phyloP scores from a whole-genome alignment of 495 filamentous ascomycete species.

The Xylaria curta region DNA sequence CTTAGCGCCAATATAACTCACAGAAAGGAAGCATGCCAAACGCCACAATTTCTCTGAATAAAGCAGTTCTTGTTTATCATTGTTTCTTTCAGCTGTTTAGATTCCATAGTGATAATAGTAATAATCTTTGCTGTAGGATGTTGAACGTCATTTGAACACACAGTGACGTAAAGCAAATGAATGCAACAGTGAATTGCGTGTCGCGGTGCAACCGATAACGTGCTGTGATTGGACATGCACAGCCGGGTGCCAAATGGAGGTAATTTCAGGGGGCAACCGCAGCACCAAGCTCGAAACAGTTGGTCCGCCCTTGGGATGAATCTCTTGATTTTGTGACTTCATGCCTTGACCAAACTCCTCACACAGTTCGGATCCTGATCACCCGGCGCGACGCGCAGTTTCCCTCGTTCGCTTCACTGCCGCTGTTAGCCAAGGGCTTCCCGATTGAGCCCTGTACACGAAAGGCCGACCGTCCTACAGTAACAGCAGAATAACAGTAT shows the following conservation, averaged over 20 bases:
- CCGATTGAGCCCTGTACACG: background rate
- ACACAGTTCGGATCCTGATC: slow-evolving; percentile 22
- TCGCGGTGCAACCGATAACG: slow-evolving; percentile 9
- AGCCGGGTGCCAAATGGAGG: background rate
- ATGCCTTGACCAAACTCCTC: slow-evolving; percentile 31
- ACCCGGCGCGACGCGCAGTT: slow-evolving; percentile 43
- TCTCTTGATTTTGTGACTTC: slow-evolving; percentile 25
- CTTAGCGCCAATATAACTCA: background rate
- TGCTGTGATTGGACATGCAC: slow-evolving; percentile 17
- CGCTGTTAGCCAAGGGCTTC: background rate
- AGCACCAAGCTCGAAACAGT: slow-evolving; percentile 20
- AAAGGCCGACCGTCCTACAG: background rate
- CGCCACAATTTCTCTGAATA: slow-evolving; percentile 9
- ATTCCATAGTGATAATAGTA: background rate
- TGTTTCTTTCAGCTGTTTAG: background rate
- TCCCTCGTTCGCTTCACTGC: slow-evolving; percentile 33
- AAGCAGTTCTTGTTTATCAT: background rate
- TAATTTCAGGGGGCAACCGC: slow-evolving; percentile 21
- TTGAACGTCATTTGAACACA: background rate
- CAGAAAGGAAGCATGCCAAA: background rate
- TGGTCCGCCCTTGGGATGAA: slow-evolving; percentile 7
- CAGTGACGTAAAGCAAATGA: background rate
- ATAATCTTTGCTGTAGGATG: background rate
- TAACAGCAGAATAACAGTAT: background rate
- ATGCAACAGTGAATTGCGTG: background rate